Percentiles rank a stretch among this genome's conserved stretches.
Conservation (phyloP, 257 asterid species). For the Przewalskia tangutica region DNA sequence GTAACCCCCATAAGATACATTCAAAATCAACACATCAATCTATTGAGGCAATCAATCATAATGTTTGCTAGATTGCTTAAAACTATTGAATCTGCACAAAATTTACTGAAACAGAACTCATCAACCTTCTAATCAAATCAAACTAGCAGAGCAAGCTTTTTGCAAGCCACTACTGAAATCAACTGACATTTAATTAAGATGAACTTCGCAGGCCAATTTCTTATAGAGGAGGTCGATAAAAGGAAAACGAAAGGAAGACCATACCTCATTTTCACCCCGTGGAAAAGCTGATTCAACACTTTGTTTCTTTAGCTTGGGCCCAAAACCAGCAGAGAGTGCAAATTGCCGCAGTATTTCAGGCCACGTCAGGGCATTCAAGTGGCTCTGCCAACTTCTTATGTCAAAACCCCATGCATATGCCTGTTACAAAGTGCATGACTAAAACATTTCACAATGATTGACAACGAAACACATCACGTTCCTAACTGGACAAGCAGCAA, state of each 20-base stretch:
- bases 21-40: background rate
- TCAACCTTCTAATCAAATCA: background rate
- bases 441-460: slow-evolving; percentile 10
- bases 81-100: background rate
- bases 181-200: background rate
- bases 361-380: slow-evolving; percentile 78
- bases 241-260: slow-evolving; percentile 5
- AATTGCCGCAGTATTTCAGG: slow-evolving; percentile 89
- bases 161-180: background rate
- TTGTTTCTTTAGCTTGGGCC: slow-evolving; percentile 62
- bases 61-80: background rate
- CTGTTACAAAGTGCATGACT: slow-evolving; percentile 30
- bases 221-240: background rate
- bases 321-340: slow-evolving; percentile 88
- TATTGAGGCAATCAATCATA: background rate
- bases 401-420: slow-evolving; percentile 94
- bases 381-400: slow-evolving; percentile 68
- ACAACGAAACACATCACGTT: background rate
- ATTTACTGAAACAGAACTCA: too few species aligned
- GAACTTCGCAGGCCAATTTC: background rate
- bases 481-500: slow-evolving; percentile 3
- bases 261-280: slow-evolving; percentile 61
- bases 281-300: slow-evolving; percentile 20
- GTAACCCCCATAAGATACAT: background rate
- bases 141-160: background rate